phyloP scores from a whole-genome alignment of 129 eudicot species.

The Chrysanthemum seticuspe region DNA sequence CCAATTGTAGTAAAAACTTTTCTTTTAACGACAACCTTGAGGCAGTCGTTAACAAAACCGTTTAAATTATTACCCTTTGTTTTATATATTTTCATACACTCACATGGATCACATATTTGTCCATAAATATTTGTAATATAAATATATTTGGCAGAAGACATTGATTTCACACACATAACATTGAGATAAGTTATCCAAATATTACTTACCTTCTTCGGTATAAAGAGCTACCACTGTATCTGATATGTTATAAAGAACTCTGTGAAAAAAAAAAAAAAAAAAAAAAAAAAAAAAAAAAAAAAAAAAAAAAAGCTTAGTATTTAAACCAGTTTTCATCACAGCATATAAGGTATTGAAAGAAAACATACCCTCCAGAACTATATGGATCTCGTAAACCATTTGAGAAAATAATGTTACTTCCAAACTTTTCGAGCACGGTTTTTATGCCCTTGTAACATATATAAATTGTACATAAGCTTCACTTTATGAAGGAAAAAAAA shows the following conservation, averaged over 20 bases:
- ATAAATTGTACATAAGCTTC: not conserved
- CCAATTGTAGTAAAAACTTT: too few relatives aligned
- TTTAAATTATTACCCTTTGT: too few relatives aligned
- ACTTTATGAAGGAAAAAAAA: not conserved
- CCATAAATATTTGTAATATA: too few relatives aligned
- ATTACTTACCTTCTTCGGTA: constrained; percentile 18
- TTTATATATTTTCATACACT: too few relatives aligned
- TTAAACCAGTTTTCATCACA: not conserved
- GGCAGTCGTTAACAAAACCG: too few relatives aligned
- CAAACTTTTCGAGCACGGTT: constrained; percentile 36
- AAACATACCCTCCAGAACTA: constrained; percentile 43
- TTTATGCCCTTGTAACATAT: constrained; percentile 28
- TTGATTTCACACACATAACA: not conserved
- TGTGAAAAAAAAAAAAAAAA: not conserved
- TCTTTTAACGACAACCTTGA: too few relatives aligned
- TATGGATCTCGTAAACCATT: constrained; percentile 41
- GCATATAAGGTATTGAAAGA: not conserved
- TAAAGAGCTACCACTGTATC: constrained; percentile 29
- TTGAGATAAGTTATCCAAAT: too few relatives aligned
- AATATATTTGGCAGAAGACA: not conserved
- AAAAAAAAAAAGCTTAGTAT: not conserved
- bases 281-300: not conserved
- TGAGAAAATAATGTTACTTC: constrained; percentile 45
- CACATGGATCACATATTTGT: too few relatives aligned
- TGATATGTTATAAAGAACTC: constrained; percentile 35